Conservation (phyloP, 177 flowering plant genomes). For the Vitis hybrid region DNA sequence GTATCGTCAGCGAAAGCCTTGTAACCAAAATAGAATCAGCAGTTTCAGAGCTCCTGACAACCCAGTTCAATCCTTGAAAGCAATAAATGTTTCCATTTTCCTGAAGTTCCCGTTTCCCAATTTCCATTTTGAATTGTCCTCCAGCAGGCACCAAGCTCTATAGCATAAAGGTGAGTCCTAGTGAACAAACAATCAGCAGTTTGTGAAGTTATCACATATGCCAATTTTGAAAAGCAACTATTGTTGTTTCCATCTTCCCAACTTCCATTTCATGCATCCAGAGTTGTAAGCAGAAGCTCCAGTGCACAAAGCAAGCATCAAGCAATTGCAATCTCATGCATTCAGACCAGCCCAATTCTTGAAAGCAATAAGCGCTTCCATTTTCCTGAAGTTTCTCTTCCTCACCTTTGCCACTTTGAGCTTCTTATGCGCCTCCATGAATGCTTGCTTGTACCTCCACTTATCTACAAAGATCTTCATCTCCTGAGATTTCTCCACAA, state of each 20-base stretch:
- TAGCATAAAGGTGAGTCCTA: no score
- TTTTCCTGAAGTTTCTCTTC: slow-evolving; percentile 69
- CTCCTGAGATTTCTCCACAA: slow-evolving; percentile 83
- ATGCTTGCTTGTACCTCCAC: slow-evolving; percentile 97
- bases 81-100: slow-evolving; percentile 85
- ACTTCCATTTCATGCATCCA: slow-evolving; percentile 18
- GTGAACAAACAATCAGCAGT: no score
- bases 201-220: no score
- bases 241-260: slow-evolving; percentile 23
- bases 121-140: slow-evolving; percentile 46
- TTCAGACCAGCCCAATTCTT: slow-evolving; percentile 95
- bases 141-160: no score
- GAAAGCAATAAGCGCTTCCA: slow-evolving; percentile 88
- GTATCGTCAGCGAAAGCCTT: no score
- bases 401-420: slow-evolving; percentile 73
- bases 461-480: slow-evolving; percentile 88
- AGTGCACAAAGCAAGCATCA: background rate
- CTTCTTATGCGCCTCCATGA: slow-evolving; percentile 96
- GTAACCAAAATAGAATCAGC: no score
- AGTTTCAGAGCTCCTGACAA: slow-evolving; percentile 32
- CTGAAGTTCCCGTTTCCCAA: slow-evolving; percentile 67
- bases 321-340: slow-evolving; percentile 22
- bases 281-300: background rate
- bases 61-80: slow-evolving; percentile 97
- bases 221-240: no score